phyloP scores from a whole-genome alignment of 495 filamentous ascomycete genomes.

The Xylaria nigripes region DNA sequence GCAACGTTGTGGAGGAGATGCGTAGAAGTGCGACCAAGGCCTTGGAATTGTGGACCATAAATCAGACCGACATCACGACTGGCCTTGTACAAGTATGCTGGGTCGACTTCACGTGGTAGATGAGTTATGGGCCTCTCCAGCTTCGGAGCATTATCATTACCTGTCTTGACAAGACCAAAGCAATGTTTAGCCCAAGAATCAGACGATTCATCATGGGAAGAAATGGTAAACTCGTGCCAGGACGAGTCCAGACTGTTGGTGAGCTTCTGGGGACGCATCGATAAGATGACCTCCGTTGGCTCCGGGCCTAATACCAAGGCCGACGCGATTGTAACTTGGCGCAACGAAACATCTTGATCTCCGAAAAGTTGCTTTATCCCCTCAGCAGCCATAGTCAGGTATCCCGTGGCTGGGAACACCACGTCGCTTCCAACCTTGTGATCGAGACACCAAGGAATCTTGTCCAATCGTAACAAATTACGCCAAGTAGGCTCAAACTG shows the following conservation, averaged over 20 bases:
- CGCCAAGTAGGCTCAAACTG: conserved; percentile 34
- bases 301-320: conserved; percentile 30
- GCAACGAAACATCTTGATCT: conserved; percentile 17
- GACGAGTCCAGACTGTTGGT: conserved; percentile 26
- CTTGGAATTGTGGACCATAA: conserved; percentile 37
- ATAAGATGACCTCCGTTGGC: conserved; percentile 32
- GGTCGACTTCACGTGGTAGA: conserved; percentile 3
- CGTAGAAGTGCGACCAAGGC: background rate
- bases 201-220: conserved; percentile 22
- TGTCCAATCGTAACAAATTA: conserved; percentile 12
- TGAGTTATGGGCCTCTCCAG: background rate
- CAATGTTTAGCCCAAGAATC: conserved; percentile 34
- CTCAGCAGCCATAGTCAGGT: conserved; percentile 42
- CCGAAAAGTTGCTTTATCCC: conserved; percentile 18
- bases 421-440: conserved; percentile 31
- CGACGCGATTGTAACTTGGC: conserved; percentile 17
- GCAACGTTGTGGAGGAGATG: conserved; percentile 9
- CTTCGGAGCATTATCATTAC: background rate
- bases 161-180: conserved; percentile 24
- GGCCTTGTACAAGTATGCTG: conserved; percentile 27
- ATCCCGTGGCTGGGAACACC: conserved; percentile 50
- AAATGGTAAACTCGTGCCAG: conserved; percentile 39
- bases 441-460: conserved; percentile 39
- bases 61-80: conserved; percentile 24
- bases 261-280: conserved; percentile 21